Evolutionary conservation across 371 early-diverging fungal species (phyloP), one percentile per base, ranked within the genome.

Genomic region (Lichtheimia hyalospora): DNA sequence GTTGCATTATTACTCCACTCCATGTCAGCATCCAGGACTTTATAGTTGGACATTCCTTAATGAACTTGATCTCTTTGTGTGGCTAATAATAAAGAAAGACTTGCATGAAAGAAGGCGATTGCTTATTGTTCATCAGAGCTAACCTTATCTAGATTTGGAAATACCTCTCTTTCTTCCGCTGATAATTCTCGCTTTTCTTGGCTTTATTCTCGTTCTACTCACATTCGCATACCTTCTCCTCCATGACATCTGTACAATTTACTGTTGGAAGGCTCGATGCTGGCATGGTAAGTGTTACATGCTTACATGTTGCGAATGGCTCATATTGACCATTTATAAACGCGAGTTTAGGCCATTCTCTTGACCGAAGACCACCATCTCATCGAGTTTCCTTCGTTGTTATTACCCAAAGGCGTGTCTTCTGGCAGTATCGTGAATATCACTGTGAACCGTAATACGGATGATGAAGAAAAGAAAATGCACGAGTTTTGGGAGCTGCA

Each of bases 351-450:
- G 89, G 96, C 96, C 51, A 91, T 95, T 66, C 84, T 97, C 44
- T 75, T 97, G 52, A 92, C 93, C 27, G 90, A 88, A 65, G 96
- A 97, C 74, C 94, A 98, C 82, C 98, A 98, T 77, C 85, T 96
- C 24, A 94, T 98, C 62, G 98, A 98, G 71, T 96, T 98, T 65
- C 98, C 98, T 3, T 91, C 97, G 1, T 82, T 95, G 15, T 87
- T 98, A 16, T 83, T 98, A 48, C 98, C 98, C 16, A 89, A 88
- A 56, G 96, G 94, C 39, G 94, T 96, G 24, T 74, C 87, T 8
- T 89, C 95, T 5, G 98, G 98, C 21, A 94, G 94, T 27, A 91
- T 98, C 57, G 92, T 98, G 62, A 96, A 92, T 73, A 87, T 98
- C 64, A 84, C 94, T 34, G 95, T 97, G 23, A 88, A 84, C 57